Base-by-base conservation (phyloP, 2,329 filamentous ascomycete genomes). In the Alternaria sp. region DNA sequence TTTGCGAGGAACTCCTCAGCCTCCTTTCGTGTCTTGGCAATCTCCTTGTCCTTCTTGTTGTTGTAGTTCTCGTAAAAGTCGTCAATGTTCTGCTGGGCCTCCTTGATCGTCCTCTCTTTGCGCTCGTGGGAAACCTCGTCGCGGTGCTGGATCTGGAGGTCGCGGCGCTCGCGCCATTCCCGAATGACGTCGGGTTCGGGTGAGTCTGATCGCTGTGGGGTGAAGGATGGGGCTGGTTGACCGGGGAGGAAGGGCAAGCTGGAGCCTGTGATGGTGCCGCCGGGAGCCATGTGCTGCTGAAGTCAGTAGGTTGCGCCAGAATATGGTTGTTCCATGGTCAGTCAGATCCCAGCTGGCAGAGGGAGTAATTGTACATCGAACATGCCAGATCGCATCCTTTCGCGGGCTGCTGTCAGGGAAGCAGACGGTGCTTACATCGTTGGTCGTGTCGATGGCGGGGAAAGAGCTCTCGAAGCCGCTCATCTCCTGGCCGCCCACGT, bases 1-100 rank as follows among this genome's bases (percentile, higher is more conserved):
- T 85, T 93, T 55, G 87, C 89, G 47, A 98, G 83, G 80, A 98
- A 99, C 76, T 97, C 89, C 75, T 98, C 94, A 7, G 94, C 95
- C 71, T 99, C 95, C 79, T 91, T 91, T 73, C 90, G 88, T 57
- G 94, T 95, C 83, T 96, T 92, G 22, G 90, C 85, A 69, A 97
- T 90, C 61, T 87, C 88, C 86, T 98, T 98, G 79, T 99, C 95
- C 79, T 95, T 94, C 84, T 97, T 97, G 80, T 91, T 89, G 84
- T 98, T 98, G 85, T 99, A 99, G 81, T 97, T 97, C 77, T 97
- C 94, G 85, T 99, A 99, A 82, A 98, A 99, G 79, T 97, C 95
- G 78, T 99, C 95, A 66, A 99, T 96, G 79, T 96, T 95, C 78
- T 94, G 87, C 76, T 93, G 93, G 11, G 95, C 95, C 70, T 95